Evolutionary conservation across 805 yeast genomes (phyloP).

Genomic region (Starmerella bombi): DNA sequence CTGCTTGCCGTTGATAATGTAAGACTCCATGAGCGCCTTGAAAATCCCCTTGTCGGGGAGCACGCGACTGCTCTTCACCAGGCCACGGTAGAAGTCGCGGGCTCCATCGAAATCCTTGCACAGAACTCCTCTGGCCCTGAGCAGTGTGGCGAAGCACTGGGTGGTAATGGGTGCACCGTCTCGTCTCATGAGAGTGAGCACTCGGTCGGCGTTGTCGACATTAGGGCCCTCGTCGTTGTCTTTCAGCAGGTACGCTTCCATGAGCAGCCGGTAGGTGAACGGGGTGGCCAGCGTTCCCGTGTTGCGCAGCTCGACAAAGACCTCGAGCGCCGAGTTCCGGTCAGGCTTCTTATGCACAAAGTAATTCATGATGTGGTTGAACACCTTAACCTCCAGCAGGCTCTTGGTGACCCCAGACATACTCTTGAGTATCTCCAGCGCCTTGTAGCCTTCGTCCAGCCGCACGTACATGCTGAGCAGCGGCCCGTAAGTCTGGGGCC

Average conservation of each 20-base stretch:
- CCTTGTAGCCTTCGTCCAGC: conserved; percentile 6
- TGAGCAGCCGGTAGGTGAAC: conserved; percentile 31
- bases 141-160: conserved; percentile 30
- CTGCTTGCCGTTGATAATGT: conserved; percentile 27
- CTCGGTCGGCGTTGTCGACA: conserved; percentile 27
- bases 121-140: conserved; percentile 31
- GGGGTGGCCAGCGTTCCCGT: conserved; percentile 27
- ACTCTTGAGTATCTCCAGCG: conserved; percentile 6
- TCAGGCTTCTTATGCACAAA: conserved; percentile 27
- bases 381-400: conserved; percentile 22
- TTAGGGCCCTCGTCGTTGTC: conserved; percentile 25
- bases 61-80: conserved; percentile 24
- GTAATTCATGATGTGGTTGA: conserved; percentile 30
- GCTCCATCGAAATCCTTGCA: conserved; percentile 27
- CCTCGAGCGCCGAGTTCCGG: conserved; percentile 25
- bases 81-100: conserved; percentile 25
- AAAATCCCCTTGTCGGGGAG: conserved; percentile 30
- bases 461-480: conserved; percentile 11
- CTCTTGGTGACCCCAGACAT: conserved; percentile 2
- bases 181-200: conserved; percentile 25
- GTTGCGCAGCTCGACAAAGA: conserved; percentile 24
- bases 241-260: conserved; percentile 27
- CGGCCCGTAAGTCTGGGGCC: conserved; percentile 6
- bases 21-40: conserved; percentile 31
- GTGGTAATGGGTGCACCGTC: conserved; percentile 24